Base-by-base conservation (phyloP, 2,329 filamentous ascomycete genomes). In the Trichoderma sp. region DNA sequence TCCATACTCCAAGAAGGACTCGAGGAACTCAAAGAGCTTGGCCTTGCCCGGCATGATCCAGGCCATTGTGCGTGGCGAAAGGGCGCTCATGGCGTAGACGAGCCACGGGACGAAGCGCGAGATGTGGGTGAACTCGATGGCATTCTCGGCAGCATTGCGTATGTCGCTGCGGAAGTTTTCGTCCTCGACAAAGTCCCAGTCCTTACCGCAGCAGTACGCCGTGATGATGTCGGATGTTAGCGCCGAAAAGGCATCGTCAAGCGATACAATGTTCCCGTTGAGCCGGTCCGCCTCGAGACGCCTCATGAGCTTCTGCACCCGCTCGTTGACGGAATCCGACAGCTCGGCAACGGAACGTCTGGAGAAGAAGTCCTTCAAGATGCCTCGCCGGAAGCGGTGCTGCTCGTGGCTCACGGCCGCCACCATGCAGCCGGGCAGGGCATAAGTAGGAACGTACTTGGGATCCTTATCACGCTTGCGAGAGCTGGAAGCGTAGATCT, bases 331-430 rank as follows among this genome's bases (percentile, higher is more conserved):
- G 14, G 69, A 64, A 6, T 69, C 61, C 48, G 68, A 67, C 26
- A 72, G 57, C 14, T 24, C 47, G 1, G 63, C 21, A 17, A 72
- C 55, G 17, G 68, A 63, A 17, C 66, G 66, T 66, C 70, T 69
- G 15, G 72, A 74, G 65, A 74, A 74, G 57, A 68, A 74, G 17
- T 65, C 64, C 28, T 68, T 71, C 19, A 70, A 41, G 55, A 68
- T 56, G 24, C 61, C 57, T 21, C 66, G 64, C 7, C 68, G 59
- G 21, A 55, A 44, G 14, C 68, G 64, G 56, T 70, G 66, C 14
- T 56, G 39, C 24, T 67, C 57, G 34, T 69, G 67, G 57, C 66
- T 39, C 41, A 68, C 26, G 6, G 69, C 66, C 9, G 65, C 63
- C 17, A 55, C 61, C 14, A 64, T 62, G 2, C 60, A 66, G n/a